Base-by-base conservation (phyloP, 2,329 filamentous ascomycete genomes). In the Fonsecaea erecta region DNA sequence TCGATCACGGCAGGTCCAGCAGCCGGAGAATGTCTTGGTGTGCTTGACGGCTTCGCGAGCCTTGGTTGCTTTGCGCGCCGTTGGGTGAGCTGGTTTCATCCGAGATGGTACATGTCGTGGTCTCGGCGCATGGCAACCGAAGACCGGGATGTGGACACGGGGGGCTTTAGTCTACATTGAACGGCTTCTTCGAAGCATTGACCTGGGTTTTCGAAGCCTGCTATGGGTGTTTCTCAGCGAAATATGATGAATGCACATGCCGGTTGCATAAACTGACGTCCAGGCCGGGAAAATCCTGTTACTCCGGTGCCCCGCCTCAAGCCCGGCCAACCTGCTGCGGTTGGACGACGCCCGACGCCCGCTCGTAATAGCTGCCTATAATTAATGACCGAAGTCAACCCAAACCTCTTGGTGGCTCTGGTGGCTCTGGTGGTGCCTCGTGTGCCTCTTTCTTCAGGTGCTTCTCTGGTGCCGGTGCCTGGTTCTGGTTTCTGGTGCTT, bases 1-100 rank as follows among this genome's bases (percentile, higher is more conserved):
- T 28, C 68, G 58, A 9, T 62, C 61, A 14, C 66, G 63, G 46
- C 68, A 70, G 9, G 64, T 70, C 66, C 66, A 68, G 56, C 68
- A 70, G 5, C 66, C 68, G 2, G 64, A 64, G 55, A 68, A 66
- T 52, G 67, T 67, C 48, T 70, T 70, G 37, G 58, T 69, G 62
- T 69, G 67, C 48, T 69, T 69, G 52, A 69, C 53, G 24, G 67
- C 64, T 24, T 65, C 62, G 16, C 67, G 67, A 28, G 48, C 43
- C 43, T 54, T 69, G 28, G 59, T 58, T 46, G 58, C 21, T 55
- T 55, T 62, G 28, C 65, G 62, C 46, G 43, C 55, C 12, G 52
- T 28, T n/a, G n/a, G n/a, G 24, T 35, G 62, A 26, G 53, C 32
- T 26, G 46, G 55, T 59, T 62, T 64, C 65, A 67, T 67, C 59